Base-by-base conservation (phyloP, 2,329 filamentous ascomycete genomes). In the Xylariaceae sp. region DNA sequence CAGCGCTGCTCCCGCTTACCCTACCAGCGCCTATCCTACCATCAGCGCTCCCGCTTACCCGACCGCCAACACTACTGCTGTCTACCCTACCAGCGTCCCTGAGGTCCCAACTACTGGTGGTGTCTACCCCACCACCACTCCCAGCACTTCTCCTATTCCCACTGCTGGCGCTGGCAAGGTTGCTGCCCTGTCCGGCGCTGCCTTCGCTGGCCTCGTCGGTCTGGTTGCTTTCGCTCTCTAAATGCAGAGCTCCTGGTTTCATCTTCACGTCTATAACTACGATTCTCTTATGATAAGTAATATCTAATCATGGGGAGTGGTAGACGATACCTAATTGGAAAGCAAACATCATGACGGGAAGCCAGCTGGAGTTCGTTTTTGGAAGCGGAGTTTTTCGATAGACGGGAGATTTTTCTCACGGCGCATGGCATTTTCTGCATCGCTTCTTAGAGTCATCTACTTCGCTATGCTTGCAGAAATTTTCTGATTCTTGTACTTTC, bases 171-270 rank as follows among this genome's bases (percentile, higher is more conserved):
- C 83, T 63, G 81, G 76, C 78, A 84, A 82, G 78, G 75, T 75
- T 64, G 79, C 79, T 65, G 81, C 76, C 69, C 73, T 85, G 67
- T 85, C 83, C 37, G 84, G 82, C 62, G 85, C 81, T 60, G 82
- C 78, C 65, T 81, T 87, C 67, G 84, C 82, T 66, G 84, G 81
- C 78, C 72, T 86, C 66, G 76, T 87, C 72, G 85, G 81, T 70
- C 72, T 87, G 60, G 83, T 81, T 70, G 84, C 82, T 72, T 77
- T 82, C 73, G 71, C 80, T 70, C 79, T 86, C 77, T 86, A 85
- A 82, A 80, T 78, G 21, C 6, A 14, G 6, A 56, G 66, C 70
- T 69, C 61, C 67, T 64, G 60, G n/a, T n/a, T 62, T 56, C 67
- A 68, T 68, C 65, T 67, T 68, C 62, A 66, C 65, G 64, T 69